phyloP scores from a whole-genome alignment of 345 rosid species.

The Mallotus nudiflorus region DNA sequence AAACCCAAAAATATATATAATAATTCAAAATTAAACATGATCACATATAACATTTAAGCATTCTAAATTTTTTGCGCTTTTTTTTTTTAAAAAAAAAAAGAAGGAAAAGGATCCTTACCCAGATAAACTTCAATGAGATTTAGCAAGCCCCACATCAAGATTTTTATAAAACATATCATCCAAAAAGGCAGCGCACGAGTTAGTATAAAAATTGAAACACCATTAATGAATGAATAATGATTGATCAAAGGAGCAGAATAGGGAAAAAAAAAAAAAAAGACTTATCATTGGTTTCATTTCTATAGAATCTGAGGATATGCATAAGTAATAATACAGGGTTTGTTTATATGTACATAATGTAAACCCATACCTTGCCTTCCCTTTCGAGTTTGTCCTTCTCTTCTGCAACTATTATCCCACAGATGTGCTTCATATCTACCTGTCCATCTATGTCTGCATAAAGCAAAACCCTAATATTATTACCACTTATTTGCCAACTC shows the following conservation, averaged over 20 bases:
- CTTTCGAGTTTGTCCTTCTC: conserved; percentile 90
- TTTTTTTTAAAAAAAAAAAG: neutral
- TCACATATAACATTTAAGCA: neutral
- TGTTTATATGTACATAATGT: neutral
- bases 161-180: conserved; percentile 16
- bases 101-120: conserved; percentile 14
- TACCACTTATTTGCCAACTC: neutral
- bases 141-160: conserved; percentile 24
- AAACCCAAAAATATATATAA: too few species aligned
- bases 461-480: conserved; percentile 18
- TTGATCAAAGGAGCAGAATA: neutral
- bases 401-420: conserved; percentile 83
- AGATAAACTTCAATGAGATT: conserved; percentile 30
- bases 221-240: neutral
- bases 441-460: conserved; percentile 76
- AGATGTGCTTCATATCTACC: conserved; percentile 85
- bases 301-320: neutral
- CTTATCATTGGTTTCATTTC: neutral
- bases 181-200: conserved; percentile 17
- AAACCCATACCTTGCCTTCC: conserved; percentile 65
- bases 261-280: neutral
- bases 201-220: conserved; percentile 13
- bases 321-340: too few species aligned
- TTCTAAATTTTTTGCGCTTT: too few species aligned
- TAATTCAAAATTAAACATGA: neutral